Conservation (phyloP, 768 basidiomycete genomes). For the Xerocomus potaroensis region DNA sequence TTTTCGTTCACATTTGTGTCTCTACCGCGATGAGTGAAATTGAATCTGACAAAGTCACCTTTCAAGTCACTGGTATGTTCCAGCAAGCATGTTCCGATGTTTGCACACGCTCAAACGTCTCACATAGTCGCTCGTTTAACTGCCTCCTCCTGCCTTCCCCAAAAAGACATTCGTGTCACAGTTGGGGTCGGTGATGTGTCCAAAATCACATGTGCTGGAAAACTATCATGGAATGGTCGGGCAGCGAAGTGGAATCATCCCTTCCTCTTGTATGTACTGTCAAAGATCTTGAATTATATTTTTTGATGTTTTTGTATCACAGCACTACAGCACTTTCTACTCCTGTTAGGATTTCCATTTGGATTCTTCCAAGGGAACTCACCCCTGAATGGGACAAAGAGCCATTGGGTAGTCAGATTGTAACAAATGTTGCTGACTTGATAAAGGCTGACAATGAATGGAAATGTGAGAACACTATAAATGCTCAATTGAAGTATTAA, state of each 20-base stretch:
- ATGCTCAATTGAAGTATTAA: neutral
- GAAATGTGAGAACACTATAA: neutral
- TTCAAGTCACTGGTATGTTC: no score
- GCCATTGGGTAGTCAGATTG: neutral
- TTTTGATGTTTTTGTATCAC: neutral
- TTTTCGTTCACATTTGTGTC: no score
- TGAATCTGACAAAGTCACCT: no score
- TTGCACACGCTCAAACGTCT: constrained; percentile 22
- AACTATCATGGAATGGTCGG: neutral
- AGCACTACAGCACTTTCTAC: neutral
- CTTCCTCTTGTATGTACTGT: neutral
- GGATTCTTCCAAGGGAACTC: neutral
- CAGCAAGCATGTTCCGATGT: no score
- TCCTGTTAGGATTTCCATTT: neutral
- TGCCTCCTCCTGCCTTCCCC: neutral
- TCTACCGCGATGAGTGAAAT: no score
- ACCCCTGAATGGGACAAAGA: neutral
- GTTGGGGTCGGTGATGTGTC: neutral
- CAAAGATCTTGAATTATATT: neutral
- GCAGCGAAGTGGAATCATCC: neutral
- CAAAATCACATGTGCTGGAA: constrained; percentile 1
- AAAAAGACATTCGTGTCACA: neutral
- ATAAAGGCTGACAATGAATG: neutral
- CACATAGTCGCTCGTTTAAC: neutral
- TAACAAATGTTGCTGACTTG: neutral